phyloP scores from a whole-genome alignment of 345 rosid genomes.

The Aethionema arabicum region DNA sequence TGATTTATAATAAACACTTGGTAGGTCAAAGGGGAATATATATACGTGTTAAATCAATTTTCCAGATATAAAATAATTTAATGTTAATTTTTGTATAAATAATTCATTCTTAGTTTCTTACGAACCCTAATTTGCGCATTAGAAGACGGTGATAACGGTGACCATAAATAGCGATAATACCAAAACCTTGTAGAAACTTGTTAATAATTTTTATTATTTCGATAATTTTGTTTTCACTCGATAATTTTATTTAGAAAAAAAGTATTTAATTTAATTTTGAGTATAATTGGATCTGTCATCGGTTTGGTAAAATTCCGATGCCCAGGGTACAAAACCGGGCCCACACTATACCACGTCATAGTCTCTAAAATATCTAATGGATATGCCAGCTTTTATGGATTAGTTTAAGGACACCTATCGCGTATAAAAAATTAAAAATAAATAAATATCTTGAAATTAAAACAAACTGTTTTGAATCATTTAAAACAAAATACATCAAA shows the following conservation, averaged over 20 bases:
- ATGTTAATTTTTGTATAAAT: too few relatives aligned
- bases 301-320: slow-evolving; percentile 32
- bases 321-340: slow-evolving; percentile 1
- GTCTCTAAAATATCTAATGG: not conserved
- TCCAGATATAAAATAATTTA: too few relatives aligned
- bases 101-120: not conserved
- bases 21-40: too few relatives aligned
- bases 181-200: not conserved
- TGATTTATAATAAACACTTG: too few relatives aligned
- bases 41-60: too few relatives aligned
- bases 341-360: slow-evolving; percentile 23
- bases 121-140: slow-evolving; percentile 18
- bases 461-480: too few relatives aligned
- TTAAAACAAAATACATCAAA: too few relatives aligned
- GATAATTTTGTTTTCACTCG: too few relatives aligned
- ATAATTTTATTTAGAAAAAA: too few relatives aligned
- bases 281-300: slow-evolving; percentile 20
- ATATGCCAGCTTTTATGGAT: not conserved
- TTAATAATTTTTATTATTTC: not conserved
- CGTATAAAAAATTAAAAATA: not conserved
- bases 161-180: not conserved
- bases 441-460: too few relatives aligned
- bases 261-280: not conserved
- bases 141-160: not conserved
- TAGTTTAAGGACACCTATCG: not conserved